These are phyloP conservation scores for Tremellales sp. DNA, from an alignment of 1,284 basidiomycete genomes.

Conservation along the genomic window DNA sequence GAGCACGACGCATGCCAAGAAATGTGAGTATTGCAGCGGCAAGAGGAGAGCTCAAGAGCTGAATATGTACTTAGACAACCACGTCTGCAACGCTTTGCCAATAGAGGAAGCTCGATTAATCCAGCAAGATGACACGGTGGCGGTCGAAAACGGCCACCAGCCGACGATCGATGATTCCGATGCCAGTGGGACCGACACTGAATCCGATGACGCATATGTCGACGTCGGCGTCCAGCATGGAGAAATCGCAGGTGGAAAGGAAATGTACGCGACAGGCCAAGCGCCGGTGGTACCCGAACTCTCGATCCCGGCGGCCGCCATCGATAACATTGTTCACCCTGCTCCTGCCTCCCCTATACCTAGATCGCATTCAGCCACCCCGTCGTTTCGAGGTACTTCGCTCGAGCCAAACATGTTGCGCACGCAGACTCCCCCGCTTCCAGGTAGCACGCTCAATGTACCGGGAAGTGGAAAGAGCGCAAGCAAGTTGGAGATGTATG, in stretches of 20 bases:
- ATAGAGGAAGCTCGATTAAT: constrained; percentile 11
- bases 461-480: too few relatives aligned
- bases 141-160: neutral
- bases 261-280: neutral
- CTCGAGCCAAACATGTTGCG: too few relatives aligned
- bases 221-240: constrained; percentile 11
- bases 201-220: constrained; percentile 2
- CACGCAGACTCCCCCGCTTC: too few relatives aligned
- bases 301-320: too few relatives aligned
- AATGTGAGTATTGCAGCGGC: constrained; percentile 11
- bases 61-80: constrained; percentile 15
- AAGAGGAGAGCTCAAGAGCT: too few relatives aligned
- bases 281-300: neutral
- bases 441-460: too few relatives aligned
- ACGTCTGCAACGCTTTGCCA: constrained; percentile 19
- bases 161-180: constrained; percentile 1
- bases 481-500: too few relatives aligned
- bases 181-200: constrained; percentile 6
- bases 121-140: constrained; percentile 17
- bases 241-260: neutral
- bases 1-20: constrained; percentile 14
- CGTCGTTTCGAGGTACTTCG: too few relatives aligned
- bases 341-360: too few relatives aligned
- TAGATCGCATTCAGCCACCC: too few relatives aligned
- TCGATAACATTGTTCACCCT: too few relatives aligned